Percentiles rank a stretch among this genome's conserved stretches.
These are phyloP conservation scores for Pelargonium nanum DNA, from an alignment of 345 rosid genomes.

Conservation along the genomic window DNA sequence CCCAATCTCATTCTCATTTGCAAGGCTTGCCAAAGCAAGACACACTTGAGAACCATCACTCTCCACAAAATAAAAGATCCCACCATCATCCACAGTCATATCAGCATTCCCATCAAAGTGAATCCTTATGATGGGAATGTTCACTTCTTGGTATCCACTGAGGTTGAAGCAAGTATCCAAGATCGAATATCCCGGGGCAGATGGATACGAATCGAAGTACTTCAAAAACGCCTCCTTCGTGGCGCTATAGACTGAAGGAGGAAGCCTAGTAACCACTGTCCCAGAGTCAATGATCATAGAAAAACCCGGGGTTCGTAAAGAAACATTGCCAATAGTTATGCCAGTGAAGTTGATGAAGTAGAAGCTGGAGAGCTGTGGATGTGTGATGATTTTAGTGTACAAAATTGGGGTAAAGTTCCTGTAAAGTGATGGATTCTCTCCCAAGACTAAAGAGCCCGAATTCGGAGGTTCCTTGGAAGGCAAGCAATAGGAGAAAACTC, in stretches of 20 bases:
- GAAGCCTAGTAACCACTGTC: conserved; percentile 70
- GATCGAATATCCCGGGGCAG: conserved; percentile 62
- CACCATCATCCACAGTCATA: conserved; percentile 52
- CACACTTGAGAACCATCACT: conserved; percentile 72
- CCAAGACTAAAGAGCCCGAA: conserved; percentile 70
- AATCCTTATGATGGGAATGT: conserved; percentile 52
- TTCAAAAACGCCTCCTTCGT: conserved; percentile 58
- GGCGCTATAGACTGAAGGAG: conserved; percentile 63
- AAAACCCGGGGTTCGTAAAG: conserved; percentile 27
- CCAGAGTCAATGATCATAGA: conserved; percentile 74
- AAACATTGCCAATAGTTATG: conserved; percentile 47
- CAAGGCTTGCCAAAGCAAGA: conserved; percentile 75
- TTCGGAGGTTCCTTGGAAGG: conserved; percentile 50
- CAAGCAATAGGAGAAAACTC: conserved; percentile 81
- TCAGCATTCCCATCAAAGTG: conserved; percentile 47
- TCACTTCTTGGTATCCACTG: conserved; percentile 51
- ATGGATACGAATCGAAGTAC: conserved; percentile 55
- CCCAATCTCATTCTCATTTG: conserved; percentile 50
- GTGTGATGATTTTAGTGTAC: conserved; percentile 50
- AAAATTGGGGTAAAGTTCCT: conserved; percentile 53
- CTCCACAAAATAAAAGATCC: conserved; percentile 66
- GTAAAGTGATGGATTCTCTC: conserved; percentile 43
- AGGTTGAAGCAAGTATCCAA: conserved; percentile 82
- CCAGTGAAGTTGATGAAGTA: conserved; percentile 76
- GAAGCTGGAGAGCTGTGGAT: conserved; percentile 54